These are phyloP conservation scores for Phoenix dactylifera DNA, from an alignment of 176 grass and related monocot genomes.

Conservation along the genomic window DNA sequence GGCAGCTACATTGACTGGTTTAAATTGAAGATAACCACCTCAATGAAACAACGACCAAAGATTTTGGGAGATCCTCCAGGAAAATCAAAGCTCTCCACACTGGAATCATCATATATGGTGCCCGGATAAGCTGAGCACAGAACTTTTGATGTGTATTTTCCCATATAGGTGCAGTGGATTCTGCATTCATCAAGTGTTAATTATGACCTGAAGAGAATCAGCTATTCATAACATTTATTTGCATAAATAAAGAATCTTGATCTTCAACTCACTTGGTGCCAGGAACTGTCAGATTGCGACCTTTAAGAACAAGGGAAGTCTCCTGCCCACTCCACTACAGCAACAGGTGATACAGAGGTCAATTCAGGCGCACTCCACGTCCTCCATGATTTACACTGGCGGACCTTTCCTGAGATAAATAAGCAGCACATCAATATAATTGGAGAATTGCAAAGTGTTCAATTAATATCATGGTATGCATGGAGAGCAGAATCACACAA, in stretches of 20 bases:
- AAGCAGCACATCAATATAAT: background rate
- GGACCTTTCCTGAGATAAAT: conserved; percentile 50
- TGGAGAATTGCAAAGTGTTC: too few species aligned
- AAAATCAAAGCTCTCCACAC: conserved; percentile 82
- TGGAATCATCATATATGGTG: conserved; percentile 98
- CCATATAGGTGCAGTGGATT: conserved; percentile 77
- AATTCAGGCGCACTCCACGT: conserved; percentile 93
- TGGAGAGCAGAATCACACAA: too few species aligned
- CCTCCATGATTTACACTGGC: conserved; percentile 85
- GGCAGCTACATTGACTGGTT: background rate
- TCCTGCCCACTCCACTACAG: conserved; percentile 70
- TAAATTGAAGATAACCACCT: conserved; percentile 34
- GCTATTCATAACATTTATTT: background rate
- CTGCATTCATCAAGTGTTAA: conserved; percentile 35
- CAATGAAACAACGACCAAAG: conserved; percentile 82
- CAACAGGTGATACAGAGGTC: conserved; percentile 80
- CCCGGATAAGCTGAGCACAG: conserved; percentile 81
- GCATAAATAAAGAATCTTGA: background rate
- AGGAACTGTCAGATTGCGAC: conserved; percentile 85
- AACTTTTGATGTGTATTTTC: conserved; percentile 87
- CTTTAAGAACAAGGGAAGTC: conserved; percentile 66
- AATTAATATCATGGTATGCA: too few species aligned
- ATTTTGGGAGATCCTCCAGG: conserved; percentile 49
- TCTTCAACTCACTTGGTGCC: conserved; percentile 74
- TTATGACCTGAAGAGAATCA: conserved; percentile 1